Evolutionary conservation across 2,329 filamentous ascomycete species (phyloP).

Genomic region (Cordyceps pruinosa): DNA sequence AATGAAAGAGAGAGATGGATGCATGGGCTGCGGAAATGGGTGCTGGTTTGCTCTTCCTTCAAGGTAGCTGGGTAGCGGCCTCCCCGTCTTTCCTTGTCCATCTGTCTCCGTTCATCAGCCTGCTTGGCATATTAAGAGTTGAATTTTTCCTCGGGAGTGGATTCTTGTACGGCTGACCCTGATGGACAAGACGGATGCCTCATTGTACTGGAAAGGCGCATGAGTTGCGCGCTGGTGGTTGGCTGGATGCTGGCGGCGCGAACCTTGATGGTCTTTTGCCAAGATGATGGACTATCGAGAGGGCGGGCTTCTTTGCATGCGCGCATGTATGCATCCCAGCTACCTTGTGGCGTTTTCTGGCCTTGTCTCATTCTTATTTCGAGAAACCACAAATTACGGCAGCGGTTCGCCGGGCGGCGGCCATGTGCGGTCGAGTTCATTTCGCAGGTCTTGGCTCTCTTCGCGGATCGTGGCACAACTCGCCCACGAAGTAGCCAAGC

Average conservation of each 20-base stretch:
- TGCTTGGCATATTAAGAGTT: background rate
- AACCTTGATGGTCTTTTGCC: slow-evolving; percentile 8
- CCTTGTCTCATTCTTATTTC: background rate
- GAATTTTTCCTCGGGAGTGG: background rate
- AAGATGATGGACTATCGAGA: background rate
- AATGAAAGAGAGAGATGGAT: background rate
- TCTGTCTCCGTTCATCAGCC: background rate
- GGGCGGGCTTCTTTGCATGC: too few species aligned
- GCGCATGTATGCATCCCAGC: too few species aligned
- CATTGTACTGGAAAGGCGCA: background rate
- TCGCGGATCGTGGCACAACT: background rate
- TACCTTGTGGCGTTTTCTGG: background rate
- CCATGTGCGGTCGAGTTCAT: background rate
- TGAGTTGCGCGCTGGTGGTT: background rate
- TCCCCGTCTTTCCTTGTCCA: background rate
- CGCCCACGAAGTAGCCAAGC: too few species aligned
- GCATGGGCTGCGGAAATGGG: background rate
- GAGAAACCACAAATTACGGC: too few species aligned
- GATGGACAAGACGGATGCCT: background rate
- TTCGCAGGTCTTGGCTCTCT: background rate
- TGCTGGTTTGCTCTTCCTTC: too few species aligned
- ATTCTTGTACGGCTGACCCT: background rate
- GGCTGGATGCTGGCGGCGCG: background rate
- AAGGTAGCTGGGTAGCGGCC: background rate
- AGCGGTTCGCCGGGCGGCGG: background rate